Evolutionary conservation across 2,329 filamentous ascomycete genomes (phyloP).

Genomic region (Cytospora chrysosperma): DNA sequence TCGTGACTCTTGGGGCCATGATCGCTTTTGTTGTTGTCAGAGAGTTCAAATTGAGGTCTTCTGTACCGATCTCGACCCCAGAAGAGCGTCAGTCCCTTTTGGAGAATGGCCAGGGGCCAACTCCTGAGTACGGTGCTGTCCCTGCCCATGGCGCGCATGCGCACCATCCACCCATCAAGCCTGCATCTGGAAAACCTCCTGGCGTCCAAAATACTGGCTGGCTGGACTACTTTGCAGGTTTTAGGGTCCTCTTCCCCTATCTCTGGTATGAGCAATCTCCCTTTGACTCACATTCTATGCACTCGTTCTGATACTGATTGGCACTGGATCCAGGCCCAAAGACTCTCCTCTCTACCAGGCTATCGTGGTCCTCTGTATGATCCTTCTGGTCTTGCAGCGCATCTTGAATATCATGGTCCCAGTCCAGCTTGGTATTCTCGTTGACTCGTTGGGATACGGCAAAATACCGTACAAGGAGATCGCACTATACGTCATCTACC

Average conservation of each 20-base stretch:
- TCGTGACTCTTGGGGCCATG: slow-evolving; percentile 38
- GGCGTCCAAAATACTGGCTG: slow-evolving; percentile 39
- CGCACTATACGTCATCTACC: slow-evolving; percentile 43
- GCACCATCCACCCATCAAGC: slow-evolving; percentile 31
- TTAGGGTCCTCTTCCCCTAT: slow-evolving; percentile 45
- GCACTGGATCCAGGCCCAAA: slow-evolving; percentile 36
- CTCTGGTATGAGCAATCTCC: slow-evolving; percentile 34
- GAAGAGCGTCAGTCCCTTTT: slow-evolving; percentile 41
- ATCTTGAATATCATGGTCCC: slow-evolving; percentile 45
- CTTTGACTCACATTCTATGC: slow-evolving; percentile 15
- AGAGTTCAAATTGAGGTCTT: slow-evolving; percentile 34
- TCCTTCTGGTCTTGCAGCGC: slow-evolving; percentile 43
- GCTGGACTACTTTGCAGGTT: slow-evolving; percentile 48
- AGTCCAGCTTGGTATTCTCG: slow-evolving; percentile 41
- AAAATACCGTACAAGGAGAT: slow-evolving; percentile 43
- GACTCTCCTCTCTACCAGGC: slow-evolving; percentile 41
- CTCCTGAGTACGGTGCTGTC: slow-evolving; percentile 22
- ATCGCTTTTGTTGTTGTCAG: slow-evolving; percentile 32
- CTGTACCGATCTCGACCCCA: slow-evolving; percentile 30
- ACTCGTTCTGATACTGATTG: slow-evolving; percentile 19
- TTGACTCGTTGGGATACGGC: slow-evolving; percentile 41
- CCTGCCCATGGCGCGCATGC: slow-evolving; percentile 1
- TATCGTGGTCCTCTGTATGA: slow-evolving; percentile 41
- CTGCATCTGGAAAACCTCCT: slow-evolving; percentile 24
- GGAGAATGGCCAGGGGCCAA: slow-evolving; percentile 37